phyloP scores from a whole-genome alignment of 2,329 filamentous ascomycete genomes.

The Monosporascus sp. region DNA sequence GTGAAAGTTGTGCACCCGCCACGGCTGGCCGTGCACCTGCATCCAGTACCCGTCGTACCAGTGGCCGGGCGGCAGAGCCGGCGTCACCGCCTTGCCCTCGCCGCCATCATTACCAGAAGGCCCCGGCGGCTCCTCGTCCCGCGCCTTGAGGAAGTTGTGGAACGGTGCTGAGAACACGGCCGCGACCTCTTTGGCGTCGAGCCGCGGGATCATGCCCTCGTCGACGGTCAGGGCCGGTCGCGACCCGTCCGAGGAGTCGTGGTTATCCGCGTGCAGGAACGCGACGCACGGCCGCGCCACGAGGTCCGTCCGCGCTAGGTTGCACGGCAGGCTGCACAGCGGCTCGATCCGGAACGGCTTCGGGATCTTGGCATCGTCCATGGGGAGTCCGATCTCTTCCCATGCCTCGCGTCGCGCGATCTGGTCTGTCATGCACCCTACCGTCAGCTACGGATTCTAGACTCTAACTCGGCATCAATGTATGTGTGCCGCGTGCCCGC shows the following conservation, averaged over 20 bases:
- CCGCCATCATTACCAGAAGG: constrained; percentile 16
- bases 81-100: constrained; percentile 27
- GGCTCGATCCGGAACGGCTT: constrained; percentile 79
- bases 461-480: too few relatives aligned
- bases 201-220: constrained; percentile 67
- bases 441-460: neutral
- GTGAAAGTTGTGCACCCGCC: constrained; percentile 88
- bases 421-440: constrained; percentile 46
- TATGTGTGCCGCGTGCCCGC: neutral
- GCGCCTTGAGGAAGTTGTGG: constrained; percentile 66
- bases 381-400: constrained; percentile 88
- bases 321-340: constrained; percentile 76
- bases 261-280: constrained; percentile 62
- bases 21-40: constrained; percentile 70
- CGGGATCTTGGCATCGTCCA: constrained; percentile 63
- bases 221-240: constrained; percentile 46
- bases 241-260: constrained; percentile 23
- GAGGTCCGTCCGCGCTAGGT: constrained; percentile 66
- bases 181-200: constrained; percentile 87
- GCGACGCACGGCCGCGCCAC: constrained; percentile 73
- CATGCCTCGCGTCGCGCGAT: constrained; percentile 85
- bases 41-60: constrained; percentile 89
- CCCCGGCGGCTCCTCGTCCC: constrained; percentile 45
- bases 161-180: constrained; percentile 91
- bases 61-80: constrained; percentile 44